A percentile compares a stretch with the other conserved stretches of the same genome.
These are phyloP conservation scores for Paspalum vaginatum DNA, from an alignment of 176 grass and related monocot species.

Conservation along the genomic window DNA sequence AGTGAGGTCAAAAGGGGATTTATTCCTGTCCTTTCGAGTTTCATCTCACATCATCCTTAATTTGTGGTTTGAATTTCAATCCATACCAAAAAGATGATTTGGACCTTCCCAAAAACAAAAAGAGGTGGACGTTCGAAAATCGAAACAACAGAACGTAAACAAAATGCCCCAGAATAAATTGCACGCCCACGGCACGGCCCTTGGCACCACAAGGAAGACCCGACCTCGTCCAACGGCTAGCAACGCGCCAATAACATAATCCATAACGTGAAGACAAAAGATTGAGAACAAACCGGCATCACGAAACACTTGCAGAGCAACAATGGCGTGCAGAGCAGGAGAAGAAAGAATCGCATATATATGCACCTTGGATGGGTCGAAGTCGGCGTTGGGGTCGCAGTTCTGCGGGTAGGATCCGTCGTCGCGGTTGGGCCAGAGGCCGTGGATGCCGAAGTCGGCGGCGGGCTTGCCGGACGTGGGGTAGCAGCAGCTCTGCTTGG, in stretches of 20 bases:
- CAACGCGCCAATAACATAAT: background rate
- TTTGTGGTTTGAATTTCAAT: background rate
- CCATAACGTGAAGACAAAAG: background rate
- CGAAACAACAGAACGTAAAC: no score
- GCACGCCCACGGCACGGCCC: background rate
- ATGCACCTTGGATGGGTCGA: slow-evolving; percentile 65
- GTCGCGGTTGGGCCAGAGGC: slow-evolving; percentile 92
- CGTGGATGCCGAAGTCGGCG: slow-evolving; percentile 95
- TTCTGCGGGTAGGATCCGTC: slow-evolving; percentile 92
- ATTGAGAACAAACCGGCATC: background rate
- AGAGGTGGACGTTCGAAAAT: no score
- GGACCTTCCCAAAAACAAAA: no score
- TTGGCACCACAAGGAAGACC: background rate
- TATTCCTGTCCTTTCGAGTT: background rate
- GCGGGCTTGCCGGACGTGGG: slow-evolving; percentile 78
- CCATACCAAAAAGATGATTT: background rate
- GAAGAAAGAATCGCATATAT: background rate
- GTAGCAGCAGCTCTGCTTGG: slow-evolving; percentile 87
- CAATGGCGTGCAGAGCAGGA: no score
- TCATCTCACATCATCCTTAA: background rate
- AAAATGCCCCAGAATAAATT: background rate
- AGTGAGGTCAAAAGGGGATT: background rate
- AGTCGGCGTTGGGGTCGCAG: slow-evolving; percentile 54
- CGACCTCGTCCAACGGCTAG: background rate
- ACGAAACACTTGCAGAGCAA: background rate